phyloP scores from a whole-genome alignment of 306 rosid genomes.

The Fagus crenata region DNA sequence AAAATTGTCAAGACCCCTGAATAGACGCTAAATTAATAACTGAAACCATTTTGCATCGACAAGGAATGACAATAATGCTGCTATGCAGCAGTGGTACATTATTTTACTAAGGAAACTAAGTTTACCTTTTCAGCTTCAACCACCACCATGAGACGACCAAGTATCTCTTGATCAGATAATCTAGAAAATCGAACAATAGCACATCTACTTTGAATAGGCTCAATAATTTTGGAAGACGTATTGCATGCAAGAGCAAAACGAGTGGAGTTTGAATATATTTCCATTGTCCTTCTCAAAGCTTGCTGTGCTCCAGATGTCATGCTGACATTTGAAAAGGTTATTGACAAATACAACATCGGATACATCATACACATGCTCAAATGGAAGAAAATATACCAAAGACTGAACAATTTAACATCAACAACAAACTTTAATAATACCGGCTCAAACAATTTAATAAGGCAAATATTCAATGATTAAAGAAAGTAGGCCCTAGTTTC shows the following conservation, averaged over 20 bases:
- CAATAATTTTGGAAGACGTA: slow-evolving; percentile 84
- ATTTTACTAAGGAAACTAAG: neutral
- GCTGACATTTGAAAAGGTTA: slow-evolving; percentile 39
- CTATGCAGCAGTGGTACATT: neutral
- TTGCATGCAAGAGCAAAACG: slow-evolving; percentile 98
- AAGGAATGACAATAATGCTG: neutral
- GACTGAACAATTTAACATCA: neutral
- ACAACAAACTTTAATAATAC: neutral
- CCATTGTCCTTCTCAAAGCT: slow-evolving; percentile 95
- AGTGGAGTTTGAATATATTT: slow-evolving; percentile 88
- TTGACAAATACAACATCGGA: neutral
- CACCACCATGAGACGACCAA: slow-evolving; percentile 82
- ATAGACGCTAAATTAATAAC: neutral
- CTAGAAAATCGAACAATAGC: slow-evolving; percentile 89
- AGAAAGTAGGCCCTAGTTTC: neutral
- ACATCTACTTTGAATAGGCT: slow-evolving; percentile 98
- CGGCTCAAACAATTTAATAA: neutral
- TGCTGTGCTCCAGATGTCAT: slow-evolving; percentile 98
- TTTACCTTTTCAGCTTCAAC: slow-evolving; percentile 87
- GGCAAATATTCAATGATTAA: neutral
- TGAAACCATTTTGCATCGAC: neutral
- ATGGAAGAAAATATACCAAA: neutral
- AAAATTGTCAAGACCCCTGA: neutral
- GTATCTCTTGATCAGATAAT: slow-evolving; percentile 86
- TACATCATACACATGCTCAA: no score